Evolutionary conservation across 768 basidiomycete genomes (phyloP).

Genomic region (Clavulina sp.): DNA sequence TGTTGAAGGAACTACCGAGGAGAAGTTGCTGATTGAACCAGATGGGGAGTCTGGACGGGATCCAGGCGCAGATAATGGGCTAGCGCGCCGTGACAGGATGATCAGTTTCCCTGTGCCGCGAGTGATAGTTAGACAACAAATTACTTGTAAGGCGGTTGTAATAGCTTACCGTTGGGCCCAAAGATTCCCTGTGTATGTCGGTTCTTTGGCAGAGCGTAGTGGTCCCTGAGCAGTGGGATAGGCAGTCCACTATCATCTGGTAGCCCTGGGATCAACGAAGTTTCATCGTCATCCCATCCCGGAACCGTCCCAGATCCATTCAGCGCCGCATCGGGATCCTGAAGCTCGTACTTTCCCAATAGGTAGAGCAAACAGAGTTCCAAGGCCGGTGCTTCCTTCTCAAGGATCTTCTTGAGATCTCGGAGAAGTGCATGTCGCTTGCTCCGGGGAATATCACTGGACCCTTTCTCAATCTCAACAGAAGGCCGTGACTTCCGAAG

Average conservation of each 20-base stretch:
- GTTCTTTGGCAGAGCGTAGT: conserved; percentile 61
- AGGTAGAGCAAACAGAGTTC: conserved; percentile 72
- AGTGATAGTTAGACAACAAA: neutral
- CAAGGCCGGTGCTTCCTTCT: conserved; percentile 62
- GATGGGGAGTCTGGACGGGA: conserved; percentile 5
- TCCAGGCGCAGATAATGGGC: too few species aligned
- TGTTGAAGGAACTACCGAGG: neutral
- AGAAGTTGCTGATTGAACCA: conserved; percentile 5
- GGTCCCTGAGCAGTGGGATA: neutral
- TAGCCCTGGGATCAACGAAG: neutral
- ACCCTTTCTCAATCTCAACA: conserved; percentile 63
- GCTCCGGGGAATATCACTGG: conserved; percentile 58
- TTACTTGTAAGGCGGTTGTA: neutral
- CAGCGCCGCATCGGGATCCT: conserved; percentile 17
- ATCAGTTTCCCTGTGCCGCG: conserved; percentile 52
- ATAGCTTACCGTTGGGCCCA: conserved; percentile 58
- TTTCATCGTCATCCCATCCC: conserved; percentile 14
- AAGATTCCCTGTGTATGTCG: conserved; percentile 77
- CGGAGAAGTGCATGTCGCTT: conserved; percentile 65
- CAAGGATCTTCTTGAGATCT: conserved; percentile 52
- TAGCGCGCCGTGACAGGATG: conserved; percentile 72
- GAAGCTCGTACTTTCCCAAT: conserved; percentile 31
- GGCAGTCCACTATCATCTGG: neutral
- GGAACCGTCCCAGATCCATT: conserved; percentile 17
- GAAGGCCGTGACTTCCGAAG: conserved; percentile 11